phyloP scores from a whole-genome alignment of 108 stramenopile genomes.

The Nannochloropsis granulata region DNA sequence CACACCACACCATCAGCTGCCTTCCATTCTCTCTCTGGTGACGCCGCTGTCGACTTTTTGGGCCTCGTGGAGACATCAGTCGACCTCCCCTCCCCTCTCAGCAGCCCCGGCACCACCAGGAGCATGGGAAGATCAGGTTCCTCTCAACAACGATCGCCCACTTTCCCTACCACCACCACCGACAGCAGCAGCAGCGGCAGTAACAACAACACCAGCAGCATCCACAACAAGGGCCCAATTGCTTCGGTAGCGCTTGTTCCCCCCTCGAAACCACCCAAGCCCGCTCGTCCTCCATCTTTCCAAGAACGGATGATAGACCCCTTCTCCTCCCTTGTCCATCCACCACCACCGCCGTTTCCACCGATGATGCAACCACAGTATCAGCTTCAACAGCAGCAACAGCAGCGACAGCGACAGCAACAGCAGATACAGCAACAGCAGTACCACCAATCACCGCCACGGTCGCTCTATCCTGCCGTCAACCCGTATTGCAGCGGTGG shows the following conservation, averaged over 20 bases:
- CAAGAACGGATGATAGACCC: background rate
- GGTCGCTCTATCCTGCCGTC: too few species aligned
- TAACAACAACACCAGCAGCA: background rate
- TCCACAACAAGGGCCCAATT: background rate
- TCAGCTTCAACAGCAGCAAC: background rate
- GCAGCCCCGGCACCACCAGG: background rate
- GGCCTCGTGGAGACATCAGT: too few species aligned
- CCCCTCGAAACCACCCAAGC: background rate
- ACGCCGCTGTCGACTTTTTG: too few species aligned
- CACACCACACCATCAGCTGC: too few species aligned
- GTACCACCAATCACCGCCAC: background rate
- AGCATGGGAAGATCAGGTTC: background rate
- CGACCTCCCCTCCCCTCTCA: background rate
- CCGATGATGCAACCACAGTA: background rate
- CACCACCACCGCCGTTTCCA: background rate
- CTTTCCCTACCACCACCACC: too few species aligned
- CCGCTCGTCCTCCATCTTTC: background rate
- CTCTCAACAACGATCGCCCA: too few species aligned
- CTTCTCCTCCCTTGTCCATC: background rate
- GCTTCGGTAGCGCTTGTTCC: background rate
- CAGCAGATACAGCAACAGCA: background rate
- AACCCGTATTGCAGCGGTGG: too few species aligned
- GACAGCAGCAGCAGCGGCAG: too few species aligned
- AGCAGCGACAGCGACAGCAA: background rate
- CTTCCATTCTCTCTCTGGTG: too few species aligned